Conservation (phyloP, 306 rosid genomes). For the Acacia melanoxylon region DNA sequence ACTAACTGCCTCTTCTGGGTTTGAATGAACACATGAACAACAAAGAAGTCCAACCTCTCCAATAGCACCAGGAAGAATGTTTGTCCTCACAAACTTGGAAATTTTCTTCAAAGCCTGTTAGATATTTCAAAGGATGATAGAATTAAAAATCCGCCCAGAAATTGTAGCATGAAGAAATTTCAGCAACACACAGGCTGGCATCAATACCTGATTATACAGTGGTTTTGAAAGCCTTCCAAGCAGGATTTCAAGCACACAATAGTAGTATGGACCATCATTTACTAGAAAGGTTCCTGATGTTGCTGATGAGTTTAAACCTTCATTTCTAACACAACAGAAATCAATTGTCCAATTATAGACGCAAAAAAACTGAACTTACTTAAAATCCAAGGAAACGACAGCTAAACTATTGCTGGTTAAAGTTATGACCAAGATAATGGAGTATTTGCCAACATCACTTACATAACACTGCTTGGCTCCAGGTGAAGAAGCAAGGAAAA, state of each 20-base stretch:
- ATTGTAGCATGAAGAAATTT: background rate
- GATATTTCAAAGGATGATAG: constrained; percentile 30
- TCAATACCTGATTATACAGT: constrained; percentile 74
- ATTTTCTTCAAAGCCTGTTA: constrained; percentile 89
- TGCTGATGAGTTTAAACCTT: constrained; percentile 85
- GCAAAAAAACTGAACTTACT: constrained; percentile 11
- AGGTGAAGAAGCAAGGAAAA: constrained; percentile 89
- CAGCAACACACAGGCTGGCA: constrained; percentile 23
- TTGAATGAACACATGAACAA: constrained; percentile 92
- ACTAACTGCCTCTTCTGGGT: constrained; percentile 87
- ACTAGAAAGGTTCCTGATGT: constrained; percentile 95
- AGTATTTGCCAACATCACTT: constrained; percentile 42
- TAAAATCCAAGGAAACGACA: constrained; percentile 25
- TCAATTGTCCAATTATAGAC: constrained; percentile 32
- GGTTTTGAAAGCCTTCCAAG: constrained; percentile 90
- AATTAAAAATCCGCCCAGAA: constrained; percentile 24
- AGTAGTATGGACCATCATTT: constrained; percentile 95
- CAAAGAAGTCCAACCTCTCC: constrained; percentile 99
- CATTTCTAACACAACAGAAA: constrained; percentile 70
- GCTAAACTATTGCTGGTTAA: constrained; percentile 3
- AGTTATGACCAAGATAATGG: constrained; percentile 22
- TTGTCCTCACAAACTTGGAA: constrained; percentile 92
- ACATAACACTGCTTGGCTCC: constrained; percentile 95
- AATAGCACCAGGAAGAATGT: constrained; percentile 97
- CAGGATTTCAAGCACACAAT: constrained; percentile 90